Base-by-base conservation (phyloP, 2,329 filamentous ascomycete genomes). In the Zymoseptoria brevis region DNA sequence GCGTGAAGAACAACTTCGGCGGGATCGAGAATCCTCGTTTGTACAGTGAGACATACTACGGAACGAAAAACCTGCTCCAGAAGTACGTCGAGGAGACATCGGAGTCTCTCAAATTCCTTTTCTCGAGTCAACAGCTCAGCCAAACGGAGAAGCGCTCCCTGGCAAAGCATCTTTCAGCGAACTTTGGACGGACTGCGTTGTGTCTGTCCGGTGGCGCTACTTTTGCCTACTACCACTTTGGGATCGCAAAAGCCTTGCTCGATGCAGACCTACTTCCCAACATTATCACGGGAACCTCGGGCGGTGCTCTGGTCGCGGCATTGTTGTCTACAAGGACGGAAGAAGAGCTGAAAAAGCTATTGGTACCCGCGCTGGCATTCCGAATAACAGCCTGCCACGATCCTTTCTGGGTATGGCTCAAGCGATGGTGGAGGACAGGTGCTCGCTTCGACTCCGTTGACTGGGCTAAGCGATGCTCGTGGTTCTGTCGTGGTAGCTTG, bases 41-140 rank as follows among this genome's bases (percentile, higher is more conserved):
- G n/a, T 99, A 99, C 73, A 96, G 90, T 68, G 92, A 97, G 76
- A 96, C 93, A 2, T 99, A 99, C 72, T 96, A 91, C 67, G 94
- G 94, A 30, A 97, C 94, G n/a, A 99, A 99, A 75, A 85, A 94
- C 62, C 75, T 96, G 64, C 89, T 96, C 29, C 94, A 97, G 74
- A 86, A 87, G 57, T 97, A 93, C 70, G 79, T 96, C 51, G 90
- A 96, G 62, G 92, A 97, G 75, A 87, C 88, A 54, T 86, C 88
- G 77, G 81, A 75, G 2, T 82, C 81, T 29, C 79, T 96, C 53
- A 79, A 81, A 55, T 84, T 94, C 62, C 76, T 97, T 9, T 76
- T 87, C 3, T 77, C 82, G 51, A 90, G 87, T 8, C 79, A 83
- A 30, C 83, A 88, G 64, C 77, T 96, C 30, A 79, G 82, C 4